A percentile compares a stretch with the other conserved stretches of the same genome.
Conservation (phyloP, 2,329 filamentous ascomycete genomes). For the Aureobasidium musti region DNA sequence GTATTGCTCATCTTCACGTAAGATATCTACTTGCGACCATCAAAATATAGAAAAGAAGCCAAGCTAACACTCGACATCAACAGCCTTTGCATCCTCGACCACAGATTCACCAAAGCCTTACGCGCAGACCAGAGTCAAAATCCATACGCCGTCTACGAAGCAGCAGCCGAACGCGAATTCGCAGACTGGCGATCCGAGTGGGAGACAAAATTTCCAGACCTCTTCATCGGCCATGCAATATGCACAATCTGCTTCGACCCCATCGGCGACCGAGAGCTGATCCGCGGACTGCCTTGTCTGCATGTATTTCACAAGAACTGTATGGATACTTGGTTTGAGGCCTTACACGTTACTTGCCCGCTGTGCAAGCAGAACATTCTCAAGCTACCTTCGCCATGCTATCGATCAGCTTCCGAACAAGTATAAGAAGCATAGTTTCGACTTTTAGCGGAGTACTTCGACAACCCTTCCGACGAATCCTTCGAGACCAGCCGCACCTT, state of each 20-base stretch:
- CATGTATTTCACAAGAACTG: conserved; percentile 24
- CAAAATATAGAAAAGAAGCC: neutral
- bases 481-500: conserved; percentile 62
- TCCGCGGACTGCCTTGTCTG: conserved; percentile 23
- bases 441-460: conserved; percentile 32
- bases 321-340: conserved; percentile 23
- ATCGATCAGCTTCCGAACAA: neutral
- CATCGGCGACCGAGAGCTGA: conserved; percentile 10
- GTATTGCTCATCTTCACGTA: neutral
- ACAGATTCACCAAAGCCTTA: neutral
- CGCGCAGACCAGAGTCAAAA: neutral
- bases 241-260: conserved; percentile 23
- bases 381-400: conserved; percentile 1
- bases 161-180: neutral
- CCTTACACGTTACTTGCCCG: conserved; percentile 19
- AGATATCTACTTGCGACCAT: neutral
- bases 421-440: neutral
- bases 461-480: conserved; percentile 69
- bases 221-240: conserved; percentile 4
- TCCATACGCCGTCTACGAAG: neutral
- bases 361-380: conserved; percentile 13
- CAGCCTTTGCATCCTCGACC: neutral
- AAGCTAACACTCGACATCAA: neutral
- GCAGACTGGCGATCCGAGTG: conserved; percentile 1
- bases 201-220: neutral